Base-by-base conservation (phyloP, 805 yeast genomes). In the Cyberlindnera nakhonratchasimensis region DNA sequence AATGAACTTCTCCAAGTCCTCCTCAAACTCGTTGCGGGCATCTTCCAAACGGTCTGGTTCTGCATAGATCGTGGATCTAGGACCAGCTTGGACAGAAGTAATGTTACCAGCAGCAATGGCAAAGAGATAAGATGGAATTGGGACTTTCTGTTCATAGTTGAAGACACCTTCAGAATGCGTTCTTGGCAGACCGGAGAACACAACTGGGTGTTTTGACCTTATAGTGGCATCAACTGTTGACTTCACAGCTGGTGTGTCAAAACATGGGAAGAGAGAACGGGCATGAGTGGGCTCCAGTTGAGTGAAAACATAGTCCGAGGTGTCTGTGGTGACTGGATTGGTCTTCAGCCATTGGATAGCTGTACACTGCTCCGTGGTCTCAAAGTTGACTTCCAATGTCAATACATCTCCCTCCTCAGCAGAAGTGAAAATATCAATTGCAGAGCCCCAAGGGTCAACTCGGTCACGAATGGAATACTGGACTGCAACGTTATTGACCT, bases 281-380 rank as follows among this genome's bases (percentile, higher is more conserved):
- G 96, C 93, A 58, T 89, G 96, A 50, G 86, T 88, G 28, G 96
- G 89, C 66, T 89, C 95, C 59, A 95, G 77, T 65, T 89, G 96
- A 10, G 96, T 86, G 62, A 88, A 89, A 44, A 89, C 70, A 31
- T 58, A 58, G 36, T 58, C 61, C 5, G 59, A 49, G 3, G 61
- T 78, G 14, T 90, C 95, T 36, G 80, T 80, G 8, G 95, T 84
- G 53, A 81, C 85, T 40, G 72, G 78, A 26, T 81, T 79, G n/a
- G 55, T 55, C 42, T 75, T 77, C 40, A 89, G 67, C 80, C 93
- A 89, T 63, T 89, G 96, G 46, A 88, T 67, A 4, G 96, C 96
- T 1, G 96, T 86, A 57, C 95, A 83, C 18, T 77, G 62, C 6
- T 67, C 65, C 2, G 96, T 88, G 29, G 96, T 88, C 45, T 72